Evolutionary conservation across 345 rosid genomes (phyloP).

Genomic region (Boechera divaricarpa): DNA sequence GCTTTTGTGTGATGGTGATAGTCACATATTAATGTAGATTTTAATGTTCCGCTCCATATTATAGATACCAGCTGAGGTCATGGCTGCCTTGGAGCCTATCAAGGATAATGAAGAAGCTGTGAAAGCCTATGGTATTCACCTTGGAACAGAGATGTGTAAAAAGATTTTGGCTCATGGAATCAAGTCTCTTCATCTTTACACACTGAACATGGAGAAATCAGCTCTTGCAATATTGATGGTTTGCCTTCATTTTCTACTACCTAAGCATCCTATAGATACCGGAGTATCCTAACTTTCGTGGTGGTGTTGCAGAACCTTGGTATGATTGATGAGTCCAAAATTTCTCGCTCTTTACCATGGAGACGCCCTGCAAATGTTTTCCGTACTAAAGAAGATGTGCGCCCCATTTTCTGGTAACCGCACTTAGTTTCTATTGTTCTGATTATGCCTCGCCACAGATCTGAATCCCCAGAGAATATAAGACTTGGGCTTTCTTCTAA

Average conservation of each 20-base stretch:
- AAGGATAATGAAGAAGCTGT: constrained; percentile 99
- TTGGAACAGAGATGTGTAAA: constrained; percentile 97
- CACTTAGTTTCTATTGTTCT: constrained; percentile 5
- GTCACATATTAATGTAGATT: background rate
- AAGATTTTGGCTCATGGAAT: constrained; percentile 91
- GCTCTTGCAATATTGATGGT: constrained; percentile 88
- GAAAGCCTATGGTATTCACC: constrained; percentile 88
- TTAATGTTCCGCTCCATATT: constrained; percentile 17
- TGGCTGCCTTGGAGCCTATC: constrained; percentile 90
- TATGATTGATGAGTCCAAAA: constrained; percentile 86
- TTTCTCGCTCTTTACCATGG: constrained; percentile 87
- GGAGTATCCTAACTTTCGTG: constrained; percentile 35
- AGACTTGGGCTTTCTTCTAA: constrained; percentile 20
- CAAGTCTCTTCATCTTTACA: constrained; percentile 85
- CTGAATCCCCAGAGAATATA: background rate
- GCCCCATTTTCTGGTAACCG: constrained; percentile 91
- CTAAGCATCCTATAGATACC: background rate
- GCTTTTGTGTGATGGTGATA: constrained; percentile 16
- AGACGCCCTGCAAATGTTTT: constrained; percentile 87
- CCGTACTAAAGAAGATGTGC: constrained; percentile 95
- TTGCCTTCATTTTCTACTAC: constrained; percentile 1
- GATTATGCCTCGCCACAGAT: background rate
- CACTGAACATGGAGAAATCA: constrained; percentile 94
- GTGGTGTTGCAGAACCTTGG: constrained; percentile 81
- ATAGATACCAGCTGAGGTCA: constrained; percentile 82